A percentile compares a stretch with the other conserved stretches of the same genome.
Evolutionary conservation across 208 protist genomes (phyloP).

Genomic region (Acanthamoeba triangularis): DNA sequence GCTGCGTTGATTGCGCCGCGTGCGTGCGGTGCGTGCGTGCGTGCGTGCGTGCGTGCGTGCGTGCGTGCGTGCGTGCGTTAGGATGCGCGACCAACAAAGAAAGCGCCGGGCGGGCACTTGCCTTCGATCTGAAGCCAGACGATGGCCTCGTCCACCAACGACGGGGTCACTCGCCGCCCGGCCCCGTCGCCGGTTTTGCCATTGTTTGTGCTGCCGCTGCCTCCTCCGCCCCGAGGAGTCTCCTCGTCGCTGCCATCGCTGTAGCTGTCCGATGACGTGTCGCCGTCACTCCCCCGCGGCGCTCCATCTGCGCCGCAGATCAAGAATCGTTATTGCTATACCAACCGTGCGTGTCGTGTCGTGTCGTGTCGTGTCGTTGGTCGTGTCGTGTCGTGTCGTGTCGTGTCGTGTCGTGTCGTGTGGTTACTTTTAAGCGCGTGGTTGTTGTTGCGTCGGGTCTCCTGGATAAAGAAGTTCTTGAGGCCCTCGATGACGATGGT

Average conservation of each 20-base stretch:
- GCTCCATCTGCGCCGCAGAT: not conserved
- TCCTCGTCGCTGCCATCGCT: not conserved
- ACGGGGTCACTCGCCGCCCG: not conserved
- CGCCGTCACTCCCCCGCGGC: not conserved
- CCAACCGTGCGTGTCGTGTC: not conserved
- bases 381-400: not conserved
- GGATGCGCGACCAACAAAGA: not conserved
- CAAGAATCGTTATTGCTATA: too few species aligned
- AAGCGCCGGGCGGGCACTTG: not conserved
- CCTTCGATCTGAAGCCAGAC: slow-evolving; percentile 72
- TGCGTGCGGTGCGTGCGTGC: not conserved
- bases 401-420: too few species aligned
- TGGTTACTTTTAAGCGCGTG: too few species aligned
- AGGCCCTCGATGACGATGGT: slow-evolving; percentile 55
- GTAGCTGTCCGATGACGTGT: not conserved
- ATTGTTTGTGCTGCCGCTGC: not conserved
- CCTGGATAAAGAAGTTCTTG: not conserved
- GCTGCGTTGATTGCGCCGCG: not conserved
- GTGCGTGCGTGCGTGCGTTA: not conserved
- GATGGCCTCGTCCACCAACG: slow-evolving; percentile 39
- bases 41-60: not conserved
- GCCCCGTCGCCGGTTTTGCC: not conserved
- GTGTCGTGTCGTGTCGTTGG: not conserved
- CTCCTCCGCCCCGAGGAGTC: not conserved
- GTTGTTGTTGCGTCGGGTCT: slow-evolving; percentile 5